Conservation (phyloP, 202 grass and related monocot species). For the Setaria italica region DNA sequence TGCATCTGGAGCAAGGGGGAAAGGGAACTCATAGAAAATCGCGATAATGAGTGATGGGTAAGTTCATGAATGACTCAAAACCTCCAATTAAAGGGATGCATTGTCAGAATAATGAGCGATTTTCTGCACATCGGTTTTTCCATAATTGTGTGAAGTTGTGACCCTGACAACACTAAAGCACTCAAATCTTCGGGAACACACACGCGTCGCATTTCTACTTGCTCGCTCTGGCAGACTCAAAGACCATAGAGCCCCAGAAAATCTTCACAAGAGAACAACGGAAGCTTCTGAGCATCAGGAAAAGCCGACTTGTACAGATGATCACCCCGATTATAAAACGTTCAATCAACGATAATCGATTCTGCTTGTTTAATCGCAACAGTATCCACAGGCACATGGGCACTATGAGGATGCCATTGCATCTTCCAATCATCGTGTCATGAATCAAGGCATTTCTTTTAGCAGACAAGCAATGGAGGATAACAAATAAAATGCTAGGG, state of each 20-base stretch:
- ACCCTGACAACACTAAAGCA: slow-evolving; percentile 13
- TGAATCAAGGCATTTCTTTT: slow-evolving; percentile 42
- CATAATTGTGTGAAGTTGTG: slow-evolving; percentile 14
- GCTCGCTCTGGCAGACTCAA: neutral
- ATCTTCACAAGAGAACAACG: slow-evolving; percentile 44
- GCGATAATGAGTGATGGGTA: slow-evolving; percentile 39
- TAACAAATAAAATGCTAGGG: slow-evolving; percentile 46
- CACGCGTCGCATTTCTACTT: neutral
- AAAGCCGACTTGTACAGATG: slow-evolving; percentile 46
- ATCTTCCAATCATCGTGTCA: slow-evolving; percentile 50
- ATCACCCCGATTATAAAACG: slow-evolving; percentile 44
- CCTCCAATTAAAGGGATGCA: slow-evolving; percentile 9
- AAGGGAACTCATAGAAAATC: slow-evolving; percentile 2
- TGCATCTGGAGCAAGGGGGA: slow-evolving; percentile 19
- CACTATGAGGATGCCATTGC: slow-evolving; percentile 47
- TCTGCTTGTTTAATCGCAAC: slow-evolving; percentile 46
- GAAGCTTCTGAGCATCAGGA: slow-evolving; percentile 54
- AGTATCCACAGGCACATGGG: slow-evolving; percentile 51
- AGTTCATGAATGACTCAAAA: slow-evolving; percentile 37
- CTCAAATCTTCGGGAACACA: slow-evolving; percentile 11
- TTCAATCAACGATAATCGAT: slow-evolving; percentile 46
- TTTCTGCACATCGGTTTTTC: neutral
- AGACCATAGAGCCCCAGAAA: neutral
- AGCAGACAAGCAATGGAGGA: slow-evolving; percentile 30
- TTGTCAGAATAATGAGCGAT: slow-evolving; percentile 14